A percentile compares a stretch with the other conserved stretches of the same genome.
Conservation (phyloP, 371 early-diverging fungal species). For the Amoeboaphelidium protococcarum region DNA sequence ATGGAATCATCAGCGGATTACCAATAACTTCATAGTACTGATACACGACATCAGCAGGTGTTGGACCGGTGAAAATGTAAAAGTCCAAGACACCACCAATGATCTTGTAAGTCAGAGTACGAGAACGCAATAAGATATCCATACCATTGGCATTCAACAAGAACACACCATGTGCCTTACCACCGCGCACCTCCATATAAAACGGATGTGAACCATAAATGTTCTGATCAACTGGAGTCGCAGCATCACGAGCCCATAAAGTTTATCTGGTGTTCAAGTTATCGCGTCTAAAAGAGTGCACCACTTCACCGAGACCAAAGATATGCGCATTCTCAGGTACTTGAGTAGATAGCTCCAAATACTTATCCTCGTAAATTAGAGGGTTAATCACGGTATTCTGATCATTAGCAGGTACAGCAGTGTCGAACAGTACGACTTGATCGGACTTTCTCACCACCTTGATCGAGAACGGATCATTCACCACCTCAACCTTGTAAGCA, state of each 20-base stretch:
- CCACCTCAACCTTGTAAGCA: neutral
- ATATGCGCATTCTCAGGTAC: constrained; percentile 26
- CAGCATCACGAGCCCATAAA: constrained; percentile 22
- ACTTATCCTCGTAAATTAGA: constrained; percentile 30
- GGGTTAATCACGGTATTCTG: neutral
- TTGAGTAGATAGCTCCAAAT: constrained; percentile 20
- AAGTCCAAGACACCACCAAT: constrained; percentile 8
- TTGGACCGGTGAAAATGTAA: constrained; percentile 30
- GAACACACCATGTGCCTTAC: constrained; percentile 5
- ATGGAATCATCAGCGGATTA: constrained; percentile 25
- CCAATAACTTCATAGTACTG: constrained; percentile 40
- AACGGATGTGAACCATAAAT: constrained; percentile 22
- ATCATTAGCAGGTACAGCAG: neutral
- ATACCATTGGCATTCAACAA: constrained; percentile 40
- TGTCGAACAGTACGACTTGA: neutral
- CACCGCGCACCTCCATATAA: neutral
- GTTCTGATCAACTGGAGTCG: constrained; percentile 23
- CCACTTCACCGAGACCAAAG: constrained; percentile 39
- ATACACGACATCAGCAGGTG: constrained; percentile 24
- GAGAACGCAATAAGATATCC: constrained; percentile 27
- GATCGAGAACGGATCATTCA: neutral
- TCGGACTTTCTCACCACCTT: neutral
- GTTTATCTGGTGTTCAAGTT: constrained; percentile 15
- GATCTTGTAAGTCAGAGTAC: constrained; percentile 21
- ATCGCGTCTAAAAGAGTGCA: constrained; percentile 19